These are phyloP conservation scores for Sarocladiaceae sp. DNA, from an alignment of 2,329 filamentous ascomycete species.

Conservation along the genomic window DNA sequence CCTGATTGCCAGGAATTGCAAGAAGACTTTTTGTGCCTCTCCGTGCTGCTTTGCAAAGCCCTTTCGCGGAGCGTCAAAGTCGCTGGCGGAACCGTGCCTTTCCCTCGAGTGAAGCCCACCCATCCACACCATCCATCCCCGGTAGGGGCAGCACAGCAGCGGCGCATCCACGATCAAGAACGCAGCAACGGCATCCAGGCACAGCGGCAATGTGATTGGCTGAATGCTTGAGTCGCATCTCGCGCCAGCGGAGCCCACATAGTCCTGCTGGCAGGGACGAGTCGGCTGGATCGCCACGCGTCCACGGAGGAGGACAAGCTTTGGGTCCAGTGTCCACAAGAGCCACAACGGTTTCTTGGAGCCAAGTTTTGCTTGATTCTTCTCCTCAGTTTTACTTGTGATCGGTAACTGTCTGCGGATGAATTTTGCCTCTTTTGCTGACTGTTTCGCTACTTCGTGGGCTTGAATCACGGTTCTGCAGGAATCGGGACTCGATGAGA, in stretches of 20 bases:
- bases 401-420: background rate
- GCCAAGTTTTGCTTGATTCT: background rate
- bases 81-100: background rate
- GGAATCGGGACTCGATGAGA: background rate
- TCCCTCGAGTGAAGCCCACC: slow-evolving; percentile 1
- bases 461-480: slow-evolving; percentile 1
- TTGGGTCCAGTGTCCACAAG: background rate
- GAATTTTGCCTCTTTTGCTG: background rate
- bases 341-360: background rate
- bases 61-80: background rate
- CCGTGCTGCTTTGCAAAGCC: background rate
- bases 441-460: no score
- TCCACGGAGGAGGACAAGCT: background rate
- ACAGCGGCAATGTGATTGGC: slow-evolving; percentile 11
- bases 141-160: background rate
- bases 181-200: slow-evolving; percentile 10
- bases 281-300: slow-evolving; percentile 8
- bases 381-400: background rate
- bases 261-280: background rate
- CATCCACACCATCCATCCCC: background rate
- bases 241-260: slow-evolving; percentile 5
- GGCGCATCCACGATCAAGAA: slow-evolving; percentile 5
- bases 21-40: background rate
- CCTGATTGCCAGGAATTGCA: no score
- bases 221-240: background rate